Base-by-base conservation (phyloP, 2,329 filamentous ascomycete species). In the Microascus cirrosus region DNA sequence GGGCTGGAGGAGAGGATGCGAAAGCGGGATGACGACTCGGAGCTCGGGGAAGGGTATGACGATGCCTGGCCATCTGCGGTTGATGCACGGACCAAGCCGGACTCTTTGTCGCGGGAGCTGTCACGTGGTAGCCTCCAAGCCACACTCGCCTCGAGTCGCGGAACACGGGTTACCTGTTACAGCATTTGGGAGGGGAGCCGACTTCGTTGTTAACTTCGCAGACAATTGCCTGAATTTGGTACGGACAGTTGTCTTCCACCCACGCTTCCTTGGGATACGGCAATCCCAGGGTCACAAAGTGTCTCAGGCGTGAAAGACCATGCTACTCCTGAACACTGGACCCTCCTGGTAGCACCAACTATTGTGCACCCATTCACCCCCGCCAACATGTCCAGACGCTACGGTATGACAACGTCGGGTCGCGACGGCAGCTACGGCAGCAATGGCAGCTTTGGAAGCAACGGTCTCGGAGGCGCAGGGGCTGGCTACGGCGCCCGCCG, bases 401-500 rank as follows among this genome's bases (percentile, higher is more conserved):
- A 57, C 34, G 55, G 45, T 52, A 57, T 57, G 55, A 57, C 55
- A 57, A 57, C 55, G 20, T 22, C 45, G 24, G 45, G 55, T 32
- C 45, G 48, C 50, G 50, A 53, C n/a, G 45, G 45, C 55, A 32
- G 48, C 36, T 57, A 57, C 55, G 55, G 55, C 22, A 25, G 32
- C 55, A 57, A 57, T 53, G 55, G 55, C 28, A 48, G 54, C 39
- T 28, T 13, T 54, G 73, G 72, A 61, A 70, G 71, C 58, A 51
- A 25, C 24, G 53, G 53, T 42, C 18, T 42, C 35, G 54, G 11
- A 36, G 54, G 34, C 10, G n/a, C 18, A n/a, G 54, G 54, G 12
- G 22, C 15, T 13, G 54, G 73, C 53, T 77, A 77, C 64, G 76
- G 75, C 39, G 74, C 72, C 63, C 69, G 73, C 62, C 60, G 60